These are phyloP conservation scores for Ophiocordyceps polyrhachis-furcata DNA, from an alignment of 2,329 filamentous ascomycete species.

Conservation along the genomic window DNA sequence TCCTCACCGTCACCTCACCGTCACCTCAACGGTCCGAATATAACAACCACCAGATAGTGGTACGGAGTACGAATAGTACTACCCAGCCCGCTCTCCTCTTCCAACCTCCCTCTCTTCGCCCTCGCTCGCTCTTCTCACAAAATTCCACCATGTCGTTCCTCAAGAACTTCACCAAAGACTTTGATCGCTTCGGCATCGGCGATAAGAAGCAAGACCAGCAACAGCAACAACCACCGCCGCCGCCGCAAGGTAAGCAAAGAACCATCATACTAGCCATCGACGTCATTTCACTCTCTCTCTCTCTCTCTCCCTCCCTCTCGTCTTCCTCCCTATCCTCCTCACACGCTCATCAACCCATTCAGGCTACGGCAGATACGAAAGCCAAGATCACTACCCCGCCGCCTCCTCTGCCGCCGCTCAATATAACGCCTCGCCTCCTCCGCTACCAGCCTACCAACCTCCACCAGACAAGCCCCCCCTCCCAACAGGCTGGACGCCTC, in stretches of 20 bases:
- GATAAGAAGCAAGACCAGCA: conserved; percentile 8
- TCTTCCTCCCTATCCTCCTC: not conserved
- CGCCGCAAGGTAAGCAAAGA: not conserved
- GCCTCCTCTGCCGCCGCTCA: conserved; percentile 4
- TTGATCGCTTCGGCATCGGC: conserved; percentile 28
- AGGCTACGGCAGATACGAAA: conserved; percentile 7
- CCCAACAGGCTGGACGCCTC: conserved; percentile 40
- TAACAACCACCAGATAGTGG: not conserved
- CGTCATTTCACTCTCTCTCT: not conserved
- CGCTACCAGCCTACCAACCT: conserved; percentile 13
- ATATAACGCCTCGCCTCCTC: conserved; percentile 6
- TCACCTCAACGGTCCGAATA: not conserved
- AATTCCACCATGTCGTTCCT: conserved; percentile 22
- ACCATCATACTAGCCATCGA: not conserved
- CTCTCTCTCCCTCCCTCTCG: not conserved
- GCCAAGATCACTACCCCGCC: not conserved
- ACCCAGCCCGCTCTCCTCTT: no score
- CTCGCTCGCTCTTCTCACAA: not conserved
- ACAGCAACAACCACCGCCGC: not conserved
- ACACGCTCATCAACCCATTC: not conserved
- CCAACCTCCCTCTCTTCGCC: no score
- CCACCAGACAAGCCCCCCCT: conserved; percentile 27
- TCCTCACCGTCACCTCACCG: not conserved
- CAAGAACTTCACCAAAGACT: conserved; percentile 22
- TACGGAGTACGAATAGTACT: no score